Percentiles rank a stretch among this genome's conserved stretches.
phyloP scores from a whole-genome alignment of 2,329 filamentous ascomycete genomes.

The Phialophora macrospora region DNA sequence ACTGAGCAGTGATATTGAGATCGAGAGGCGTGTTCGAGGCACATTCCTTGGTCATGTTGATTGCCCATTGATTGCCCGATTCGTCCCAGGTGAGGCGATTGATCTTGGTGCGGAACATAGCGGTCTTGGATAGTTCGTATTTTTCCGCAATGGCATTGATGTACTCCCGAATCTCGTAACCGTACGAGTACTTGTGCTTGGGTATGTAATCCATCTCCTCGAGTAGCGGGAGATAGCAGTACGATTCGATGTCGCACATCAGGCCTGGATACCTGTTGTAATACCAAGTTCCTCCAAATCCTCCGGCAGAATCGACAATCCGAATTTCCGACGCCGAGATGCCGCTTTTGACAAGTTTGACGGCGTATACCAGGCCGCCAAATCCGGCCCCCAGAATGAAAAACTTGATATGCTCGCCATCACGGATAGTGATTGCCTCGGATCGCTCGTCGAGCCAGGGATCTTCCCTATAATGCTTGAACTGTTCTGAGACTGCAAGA shows the following conservation, averaged over 20 bases:
- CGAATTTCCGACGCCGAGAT: constrained; percentile 24
- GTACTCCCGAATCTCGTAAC: constrained; percentile 53
- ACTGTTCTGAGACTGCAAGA: constrained; percentile 20
- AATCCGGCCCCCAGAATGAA: constrained; percentile 38
- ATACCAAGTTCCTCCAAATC: constrained; percentile 53
- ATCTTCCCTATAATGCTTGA: constrained; percentile 27
- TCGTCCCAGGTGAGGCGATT: constrained; percentile 22
- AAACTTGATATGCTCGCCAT: constrained; percentile 26
- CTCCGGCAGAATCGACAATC: constrained; percentile 46
- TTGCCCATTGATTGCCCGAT: constrained; percentile 11
- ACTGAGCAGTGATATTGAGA: constrained; percentile 14
- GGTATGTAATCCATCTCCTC: constrained; percentile 50
- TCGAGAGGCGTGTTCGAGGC: neutral
- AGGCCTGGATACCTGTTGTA: constrained; percentile 57
- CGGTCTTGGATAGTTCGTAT: constrained; percentile 14
- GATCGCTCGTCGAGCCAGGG: constrained; percentile 24
- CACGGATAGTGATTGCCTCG: constrained; percentile 13
- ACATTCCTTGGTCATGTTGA: constrained; percentile 15
- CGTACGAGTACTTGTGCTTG: constrained; percentile 50
- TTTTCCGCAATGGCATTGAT: constrained; percentile 41
- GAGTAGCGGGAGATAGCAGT: constrained; percentile 19
- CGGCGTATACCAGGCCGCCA: constrained; percentile 32
- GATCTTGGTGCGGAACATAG: constrained; percentile 18
- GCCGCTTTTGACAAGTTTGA: constrained; percentile 24
- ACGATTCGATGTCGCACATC: constrained; percentile 60